Evolutionary conservation across 2,329 filamentous ascomycete species (phyloP), one percentile per base, ranked within the genome.

Genomic region (Endothia cerciana): DNA sequence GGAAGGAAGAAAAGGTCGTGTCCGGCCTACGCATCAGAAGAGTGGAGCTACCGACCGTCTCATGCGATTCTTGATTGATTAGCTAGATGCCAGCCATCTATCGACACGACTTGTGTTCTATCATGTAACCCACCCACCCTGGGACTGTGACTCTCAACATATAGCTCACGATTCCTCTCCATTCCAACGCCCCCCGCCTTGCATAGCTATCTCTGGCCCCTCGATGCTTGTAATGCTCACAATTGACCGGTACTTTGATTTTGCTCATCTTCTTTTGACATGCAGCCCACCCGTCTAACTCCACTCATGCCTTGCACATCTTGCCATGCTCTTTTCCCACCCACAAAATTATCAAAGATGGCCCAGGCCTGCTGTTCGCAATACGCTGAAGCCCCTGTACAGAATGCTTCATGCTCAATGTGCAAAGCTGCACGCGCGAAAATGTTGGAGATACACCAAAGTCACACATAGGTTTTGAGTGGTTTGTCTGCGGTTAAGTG

Each of bases 141-240:
- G 4, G 19, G 36, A 6, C 15, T 51, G 30, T 53, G 43, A 53
- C 41, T 41, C 28, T 43, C 53, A 36, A 67, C 59, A 45, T 65
- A 51, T 53, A 65, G n/a, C 30, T n/a, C 33, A 36, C 53, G 7
- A 22, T 56, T 36, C 19, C 3, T 56, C 17, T 22, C 22, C 53
- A 51, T 59, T 65, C 63, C 57, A 66, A 68, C 61, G 60, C 66
- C 66, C 66, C 66, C 61, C 22, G 57, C 60, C 47, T 58, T 63
- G 64, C 51, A 49, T 65, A 58, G 28, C 28, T 62, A 43, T 65
- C 55, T 51, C 40, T 63, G 43, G 25, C 51, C 38, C 62, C 62
- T 41, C 25, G 38, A 59, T 56, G 60, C 60, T 65, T 38, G 55
- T 41, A 41, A 60, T 65, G 59, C 63, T 65, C 58, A 47, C 58